Conservation (phyloP, 2,329 filamentous ascomycete genomes). For the Penicillium sp. region DNA sequence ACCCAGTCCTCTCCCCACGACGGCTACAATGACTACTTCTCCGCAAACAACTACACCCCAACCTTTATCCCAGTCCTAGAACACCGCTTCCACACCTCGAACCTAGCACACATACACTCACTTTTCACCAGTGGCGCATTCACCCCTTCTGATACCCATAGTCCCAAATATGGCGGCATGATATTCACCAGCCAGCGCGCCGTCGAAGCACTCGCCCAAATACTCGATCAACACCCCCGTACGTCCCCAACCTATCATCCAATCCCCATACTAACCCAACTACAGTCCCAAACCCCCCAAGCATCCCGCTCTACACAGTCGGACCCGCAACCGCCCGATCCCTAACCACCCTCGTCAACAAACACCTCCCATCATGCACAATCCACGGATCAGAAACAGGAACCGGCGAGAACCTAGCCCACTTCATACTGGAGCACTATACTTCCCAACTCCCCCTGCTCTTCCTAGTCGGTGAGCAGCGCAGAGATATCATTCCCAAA, state of each 20-base stretch:
- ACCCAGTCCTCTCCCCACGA: conserved; percentile 44
- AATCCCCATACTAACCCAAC: neutral
- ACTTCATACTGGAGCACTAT: conserved; percentile 76
- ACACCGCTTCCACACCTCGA: conserved; percentile 38
- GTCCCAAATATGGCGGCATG: conserved; percentile 41
- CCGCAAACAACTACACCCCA: conserved; percentile 29
- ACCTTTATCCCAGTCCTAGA: conserved; percentile 46
- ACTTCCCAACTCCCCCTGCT: conserved; percentile 60
- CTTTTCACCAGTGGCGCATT: conserved; percentile 36
- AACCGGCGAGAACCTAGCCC: conserved; percentile 73
- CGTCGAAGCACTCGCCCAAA: conserved; percentile 42
- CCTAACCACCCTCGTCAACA: conserved; percentile 50
- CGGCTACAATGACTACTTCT: conserved; percentile 44
- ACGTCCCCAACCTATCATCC: conserved; percentile 10
- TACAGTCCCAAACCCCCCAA: conserved; percentile 1
- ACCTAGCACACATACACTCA: conserved; percentile 32
- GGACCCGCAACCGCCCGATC: conserved; percentile 57
- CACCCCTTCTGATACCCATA: conserved; percentile 1
- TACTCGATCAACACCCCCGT: conserved; percentile 32
- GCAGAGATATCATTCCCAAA: conserved; percentile 82
- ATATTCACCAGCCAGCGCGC: conserved; percentile 49
- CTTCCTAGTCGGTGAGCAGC: conserved; percentile 85
- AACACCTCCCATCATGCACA: conserved; percentile 46
- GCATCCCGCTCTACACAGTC: conserved; percentile 42
- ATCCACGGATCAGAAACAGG: conserved; percentile 78